Evolutionary conservation across 2,329 filamentous ascomycete genomes (phyloP).

Genomic region (Fusarium nurragi): DNA sequence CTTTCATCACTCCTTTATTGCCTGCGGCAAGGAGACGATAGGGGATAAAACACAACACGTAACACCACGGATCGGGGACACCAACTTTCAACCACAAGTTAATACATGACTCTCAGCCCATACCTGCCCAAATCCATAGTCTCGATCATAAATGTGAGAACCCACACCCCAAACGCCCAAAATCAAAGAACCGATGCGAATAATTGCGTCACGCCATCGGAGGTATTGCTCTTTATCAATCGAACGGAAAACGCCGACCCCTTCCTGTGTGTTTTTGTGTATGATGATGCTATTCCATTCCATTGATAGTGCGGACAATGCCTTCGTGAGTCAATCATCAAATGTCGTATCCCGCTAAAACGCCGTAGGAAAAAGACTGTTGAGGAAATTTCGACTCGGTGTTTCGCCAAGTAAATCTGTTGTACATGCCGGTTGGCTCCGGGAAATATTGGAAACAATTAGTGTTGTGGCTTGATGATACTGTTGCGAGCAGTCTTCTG

Average conservation of each 20-base stretch:
- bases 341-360: slow-evolving; percentile 34
- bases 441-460: not conserved
- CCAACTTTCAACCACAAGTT: slow-evolving; percentile 6
- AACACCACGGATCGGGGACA: slow-evolving; percentile 8
- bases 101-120: slow-evolving; percentile 28
- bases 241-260: slow-evolving; percentile 44
- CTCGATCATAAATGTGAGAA: slow-evolving; percentile 21
- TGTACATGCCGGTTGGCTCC: slow-evolving; percentile 37
- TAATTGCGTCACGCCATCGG: slow-evolving; percentile 36
- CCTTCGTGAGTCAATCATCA: slow-evolving; percentile 39
- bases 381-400: slow-evolving; percentile 7
- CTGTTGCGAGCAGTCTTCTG: slow-evolving; percentile 57
- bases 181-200: slow-evolving; percentile 36
- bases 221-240: slow-evolving; percentile 46
- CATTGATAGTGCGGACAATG: slow-evolving; percentile 42
- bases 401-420: slow-evolving; percentile 22
- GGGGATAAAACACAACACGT: slow-evolving; percentile 30
- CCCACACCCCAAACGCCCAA: slow-evolving; percentile 13
- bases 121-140: slow-evolving; percentile 27
- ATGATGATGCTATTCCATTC: slow-evolving; percentile 41
- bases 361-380: slow-evolving; percentile 27
- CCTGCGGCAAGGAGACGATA: slow-evolving; percentile 15
- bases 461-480: slow-evolving; percentile 36
- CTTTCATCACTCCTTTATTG: slow-evolving; percentile 31
- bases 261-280: slow-evolving; percentile 37